phyloP scores from a whole-genome alignment of 192 early-diverging fungal genomes.

The Backusella macrospora region DNA sequence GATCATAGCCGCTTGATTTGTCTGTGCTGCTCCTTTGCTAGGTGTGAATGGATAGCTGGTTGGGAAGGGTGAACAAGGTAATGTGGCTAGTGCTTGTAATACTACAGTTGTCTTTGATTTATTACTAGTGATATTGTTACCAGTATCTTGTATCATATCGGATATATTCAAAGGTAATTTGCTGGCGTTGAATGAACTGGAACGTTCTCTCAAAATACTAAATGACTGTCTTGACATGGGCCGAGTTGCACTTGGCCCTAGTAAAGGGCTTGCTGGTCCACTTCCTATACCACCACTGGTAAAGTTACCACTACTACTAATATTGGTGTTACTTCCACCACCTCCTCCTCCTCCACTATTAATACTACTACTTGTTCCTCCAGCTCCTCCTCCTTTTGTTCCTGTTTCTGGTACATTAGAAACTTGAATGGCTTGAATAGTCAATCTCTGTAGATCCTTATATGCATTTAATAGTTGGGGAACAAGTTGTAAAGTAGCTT shows the following conservation, averaged over 20 bases:
- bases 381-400: background rate
- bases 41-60: slow-evolving; percentile 31
- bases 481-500: slow-evolving; percentile 25
- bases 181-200: slow-evolving; percentile 25
- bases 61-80: slow-evolving; percentile 33
- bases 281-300: background rate
- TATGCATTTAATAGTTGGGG: slow-evolving; percentile 37
- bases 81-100: slow-evolving; percentile 32
- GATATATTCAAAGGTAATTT: background rate
- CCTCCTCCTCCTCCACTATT: background rate
- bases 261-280: background rate
- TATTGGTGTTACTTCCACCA: background rate
- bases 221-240: slow-evolving; percentile 25
- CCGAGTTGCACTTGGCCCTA: background rate
- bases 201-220: slow-evolving; percentile 30
- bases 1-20: slow-evolving; percentile 25
- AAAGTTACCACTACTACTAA: background rate
- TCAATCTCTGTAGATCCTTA: slow-evolving; percentile 34
- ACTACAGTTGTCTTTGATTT: slow-evolving; percentile 19
- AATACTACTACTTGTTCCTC: background rate
- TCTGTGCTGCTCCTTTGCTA: background rate
- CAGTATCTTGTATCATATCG: background rate
- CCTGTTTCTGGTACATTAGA: slow-evolving; percentile 2
- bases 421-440: slow-evolving; percentile 25
- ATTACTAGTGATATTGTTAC: background rate